These are phyloP conservation scores for Halteria grandinella DNA, from an alignment of 73 alveolate species.

Conservation along the genomic window DNA sequence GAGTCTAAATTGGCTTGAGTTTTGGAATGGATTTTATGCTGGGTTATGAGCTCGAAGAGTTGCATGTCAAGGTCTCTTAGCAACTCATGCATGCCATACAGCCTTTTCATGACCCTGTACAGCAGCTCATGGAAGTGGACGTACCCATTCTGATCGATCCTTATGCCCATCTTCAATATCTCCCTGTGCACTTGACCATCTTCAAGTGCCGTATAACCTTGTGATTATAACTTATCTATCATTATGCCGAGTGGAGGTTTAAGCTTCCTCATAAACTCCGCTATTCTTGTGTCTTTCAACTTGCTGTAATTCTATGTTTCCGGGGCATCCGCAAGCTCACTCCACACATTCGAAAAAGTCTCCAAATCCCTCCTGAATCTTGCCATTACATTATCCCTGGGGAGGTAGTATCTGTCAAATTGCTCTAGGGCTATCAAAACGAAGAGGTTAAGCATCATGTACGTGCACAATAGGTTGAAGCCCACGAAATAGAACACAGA, in stretches of 20 bases:
- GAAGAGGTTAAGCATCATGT: conserved; percentile 94
- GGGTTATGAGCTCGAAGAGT: background rate
- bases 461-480: conserved; percentile 60
- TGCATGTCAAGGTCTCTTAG: background rate
- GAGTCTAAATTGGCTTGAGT: background rate
- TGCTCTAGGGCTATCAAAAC: conserved; percentile 92
- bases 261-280: conserved; percentile 58
- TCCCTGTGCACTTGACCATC: conserved; percentile 55
- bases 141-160: conserved; percentile 77
- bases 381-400: conserved; percentile 90
- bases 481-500: conserved; percentile 55
- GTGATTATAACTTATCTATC: background rate
- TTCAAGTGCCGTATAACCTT: too few relatives aligned
- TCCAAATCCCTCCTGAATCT: conserved; percentile 80
- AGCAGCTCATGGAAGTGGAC: conserved; percentile 81
- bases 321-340: conserved; percentile 56
- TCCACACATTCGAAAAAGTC: conserved; percentile 91
- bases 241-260: conserved; percentile 75
- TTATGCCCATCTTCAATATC: conserved; percentile 76
- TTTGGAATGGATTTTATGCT: background rate
- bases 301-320: conserved; percentile 68
- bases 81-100: conserved; percentile 33
- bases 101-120: conserved; percentile 68
- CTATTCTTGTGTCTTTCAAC: conserved; percentile 59
- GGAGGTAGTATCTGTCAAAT: conserved; percentile 93